Evolutionary conservation across 768 basidiomycete species (phyloP), one percentile per base, ranked within the genome.

Genomic region (Agrocybe chaxingu): DNA sequence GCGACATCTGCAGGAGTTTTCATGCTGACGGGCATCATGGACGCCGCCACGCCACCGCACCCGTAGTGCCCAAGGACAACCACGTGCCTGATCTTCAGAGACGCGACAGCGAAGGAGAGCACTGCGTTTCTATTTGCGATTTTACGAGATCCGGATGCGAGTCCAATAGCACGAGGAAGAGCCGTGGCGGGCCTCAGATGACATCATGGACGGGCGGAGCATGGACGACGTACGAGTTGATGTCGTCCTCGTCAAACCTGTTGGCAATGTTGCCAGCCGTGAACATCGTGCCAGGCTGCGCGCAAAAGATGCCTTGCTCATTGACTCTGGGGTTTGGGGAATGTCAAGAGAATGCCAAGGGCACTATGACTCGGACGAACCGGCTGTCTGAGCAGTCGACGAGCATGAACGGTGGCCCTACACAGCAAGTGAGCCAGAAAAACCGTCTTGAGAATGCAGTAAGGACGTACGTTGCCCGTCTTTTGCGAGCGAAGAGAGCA

Each of bases 211-310:
- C 12, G 47, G 46, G 16, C 13, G 36, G 36, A 44, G 10, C 34
- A 47, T 43, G 12, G 12, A 18, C 4, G 3, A 60, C 65, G 53
- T 36, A 68, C 66, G 63, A 65, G 46, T 61, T 66, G 8, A 52
- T 16, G 50, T 69, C 67, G 12, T 47, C 50, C 42, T 67, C 64
- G 31, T 66, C 63, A 50, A 65, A 67, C 16, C 61, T 57, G 52
- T 67, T 69, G 11, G 67, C 66, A 45, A 69, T 66, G 41, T 67
- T 67, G 30, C 65, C 64, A 6, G 67, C 63, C 4, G 66, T 69
- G 45, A 69, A 69, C 50, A 67, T 61, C 0, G 65, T 67, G 1
- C 66, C 67, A 3, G 66, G 67, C 32, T 57, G 52, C 0, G 66
- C 59, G 1, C 57, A 57, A 46, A 69, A 67, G 39, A 69, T 66